Evolutionary conservation across 805 yeast species (phyloP).

Genomic region (Geotrichum ghanense): DNA sequence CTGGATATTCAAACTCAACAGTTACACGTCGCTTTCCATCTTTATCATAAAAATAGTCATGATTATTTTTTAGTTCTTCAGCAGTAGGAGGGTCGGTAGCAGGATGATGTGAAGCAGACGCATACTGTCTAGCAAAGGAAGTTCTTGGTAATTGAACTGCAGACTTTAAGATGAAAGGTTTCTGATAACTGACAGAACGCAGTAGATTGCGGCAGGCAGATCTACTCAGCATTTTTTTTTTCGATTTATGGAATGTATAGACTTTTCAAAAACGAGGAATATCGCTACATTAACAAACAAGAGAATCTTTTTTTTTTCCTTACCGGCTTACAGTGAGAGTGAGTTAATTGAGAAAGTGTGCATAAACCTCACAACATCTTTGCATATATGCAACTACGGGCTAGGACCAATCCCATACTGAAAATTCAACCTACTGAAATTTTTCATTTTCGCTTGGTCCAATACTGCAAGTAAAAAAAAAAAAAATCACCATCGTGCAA

Average conservation of each 20-base stretch:
- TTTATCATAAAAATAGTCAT: conserved; percentile 1
- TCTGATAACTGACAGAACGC: neutral
- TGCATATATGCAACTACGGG: neutral
- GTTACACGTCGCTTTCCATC: conserved; percentile 36
- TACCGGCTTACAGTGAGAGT: no score
- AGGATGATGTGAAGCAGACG: neutral
- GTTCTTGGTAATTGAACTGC: neutral
- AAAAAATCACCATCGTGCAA: neutral
- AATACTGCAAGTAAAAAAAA: neutral
- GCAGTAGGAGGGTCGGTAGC: conserved; percentile 1
- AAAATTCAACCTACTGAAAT: no score
- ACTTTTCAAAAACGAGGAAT: no score
- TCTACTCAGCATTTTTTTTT: neutral
- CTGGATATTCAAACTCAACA: conserved; percentile 68
- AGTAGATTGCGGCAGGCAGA: neutral
- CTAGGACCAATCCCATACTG: no score
- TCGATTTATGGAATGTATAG: no score
- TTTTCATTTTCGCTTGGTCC: neutral
- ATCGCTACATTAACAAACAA: no score
- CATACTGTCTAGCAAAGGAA: neutral
- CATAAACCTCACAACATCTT: no score
- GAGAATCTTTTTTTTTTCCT: no score
- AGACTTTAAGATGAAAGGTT: no score
- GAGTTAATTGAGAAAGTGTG: no score
- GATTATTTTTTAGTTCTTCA: neutral